Evolutionary conservation across 805 yeast genomes (phyloP).

Genomic region (Kluyveromyces aestuarii): DNA sequence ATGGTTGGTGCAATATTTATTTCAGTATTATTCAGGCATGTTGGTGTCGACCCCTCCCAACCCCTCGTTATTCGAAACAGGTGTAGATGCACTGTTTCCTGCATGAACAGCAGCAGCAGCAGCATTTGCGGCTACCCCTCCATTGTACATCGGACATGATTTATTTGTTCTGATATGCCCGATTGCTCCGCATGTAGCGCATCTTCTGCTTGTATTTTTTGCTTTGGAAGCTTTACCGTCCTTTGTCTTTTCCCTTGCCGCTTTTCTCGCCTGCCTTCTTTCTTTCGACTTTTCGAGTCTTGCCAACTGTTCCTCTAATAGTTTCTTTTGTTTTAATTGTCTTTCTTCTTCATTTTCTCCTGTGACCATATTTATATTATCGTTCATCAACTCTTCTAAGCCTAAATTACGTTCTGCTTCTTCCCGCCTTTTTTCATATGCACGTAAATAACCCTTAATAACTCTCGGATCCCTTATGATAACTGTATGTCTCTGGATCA

Average conservation of each 20-base stretch:
- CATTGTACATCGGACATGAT: conserved; percentile 81
- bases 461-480: conserved; percentile 77
- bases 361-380: conserved; percentile 32
- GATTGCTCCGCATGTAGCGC: conserved; percentile 91
- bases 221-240: conserved; percentile 18
- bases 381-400: conserved; percentile 33
- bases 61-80: background rate
- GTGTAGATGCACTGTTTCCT: conserved; percentile 9
- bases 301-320: conserved; percentile 75
- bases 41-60: background rate
- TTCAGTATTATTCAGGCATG: background rate
- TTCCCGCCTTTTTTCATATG: conserved; percentile 53
- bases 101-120: conserved; percentile 4
- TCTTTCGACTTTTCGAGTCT: conserved; percentile 71
- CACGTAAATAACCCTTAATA: conserved; percentile 72
- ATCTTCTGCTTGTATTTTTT: conserved; percentile 54
- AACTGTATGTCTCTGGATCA: conserved; percentile 72
- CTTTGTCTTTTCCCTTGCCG: conserved; percentile 33
- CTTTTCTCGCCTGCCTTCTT: conserved; percentile 49
- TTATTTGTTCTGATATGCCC: conserved; percentile 90
- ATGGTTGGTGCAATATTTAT: no score
- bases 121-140: conserved; percentile 14
- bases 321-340: conserved; percentile 65
- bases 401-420: conserved; percentile 61
- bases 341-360: conserved; percentile 80